Conservation (phyloP, 163 green algal species). For the Coccomyxa subellipsoidea region DNA sequence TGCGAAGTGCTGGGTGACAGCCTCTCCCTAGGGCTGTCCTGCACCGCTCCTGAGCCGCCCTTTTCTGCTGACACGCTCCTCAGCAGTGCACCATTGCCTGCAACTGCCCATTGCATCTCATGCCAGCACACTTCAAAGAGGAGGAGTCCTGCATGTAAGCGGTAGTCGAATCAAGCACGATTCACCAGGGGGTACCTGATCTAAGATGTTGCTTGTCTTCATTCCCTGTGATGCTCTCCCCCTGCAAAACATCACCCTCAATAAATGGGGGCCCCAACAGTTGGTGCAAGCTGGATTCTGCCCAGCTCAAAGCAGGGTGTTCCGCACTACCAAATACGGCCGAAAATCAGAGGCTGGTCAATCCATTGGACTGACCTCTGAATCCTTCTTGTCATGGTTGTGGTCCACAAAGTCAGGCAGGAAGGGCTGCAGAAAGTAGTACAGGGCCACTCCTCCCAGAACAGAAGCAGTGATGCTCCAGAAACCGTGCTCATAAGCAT, state of each 20-base stretch:
- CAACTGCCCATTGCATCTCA: background rate
- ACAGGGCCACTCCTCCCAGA: constrained; percentile 45
- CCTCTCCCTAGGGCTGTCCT: background rate
- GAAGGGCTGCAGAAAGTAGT: constrained; percentile 58
- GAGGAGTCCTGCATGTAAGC: too few species aligned
- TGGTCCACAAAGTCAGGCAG: constrained; percentile 61
- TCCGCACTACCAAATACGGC: too few species aligned
- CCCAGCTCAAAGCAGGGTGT: too few species aligned
- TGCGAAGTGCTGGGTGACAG: background rate
- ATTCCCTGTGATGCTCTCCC: background rate
- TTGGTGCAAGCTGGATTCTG: too few species aligned
- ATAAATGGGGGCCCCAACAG: too few species aligned
- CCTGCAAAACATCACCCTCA: background rate
- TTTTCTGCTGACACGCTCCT: background rate
- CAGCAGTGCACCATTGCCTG: background rate
- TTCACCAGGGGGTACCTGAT: background rate
- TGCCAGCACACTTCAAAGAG: background rate
- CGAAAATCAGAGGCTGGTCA: too few species aligned
- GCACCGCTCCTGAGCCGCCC: background rate
- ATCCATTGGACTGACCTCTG: background rate
- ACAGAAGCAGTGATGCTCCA: constrained; percentile 38
- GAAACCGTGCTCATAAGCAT: constrained; percentile 70
- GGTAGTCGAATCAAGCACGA: too few species aligned
- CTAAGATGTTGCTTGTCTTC: background rate
- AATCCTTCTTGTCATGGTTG: background rate